These are phyloP conservation scores for Phyllosticta paracitricarpa DNA, from an alignment of 2,329 filamentous ascomycete genomes.

Conservation along the genomic window DNA sequence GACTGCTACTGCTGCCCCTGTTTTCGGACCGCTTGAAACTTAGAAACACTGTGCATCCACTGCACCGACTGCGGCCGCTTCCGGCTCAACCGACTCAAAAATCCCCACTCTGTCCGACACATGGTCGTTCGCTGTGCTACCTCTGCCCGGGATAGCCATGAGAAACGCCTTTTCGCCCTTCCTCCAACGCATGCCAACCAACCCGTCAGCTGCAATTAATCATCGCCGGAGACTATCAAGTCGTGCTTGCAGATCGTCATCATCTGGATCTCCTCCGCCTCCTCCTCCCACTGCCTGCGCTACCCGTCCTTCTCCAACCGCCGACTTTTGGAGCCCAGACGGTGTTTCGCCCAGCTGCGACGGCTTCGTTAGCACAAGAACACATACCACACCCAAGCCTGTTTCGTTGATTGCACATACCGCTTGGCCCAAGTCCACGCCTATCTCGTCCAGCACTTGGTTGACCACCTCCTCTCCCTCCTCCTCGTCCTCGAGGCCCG, in stretches of 20 bases:
- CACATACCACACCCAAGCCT: not conserved
- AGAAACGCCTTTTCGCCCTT: constrained; percentile 7
- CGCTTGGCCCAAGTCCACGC: constrained; percentile 79
- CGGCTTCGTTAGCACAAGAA: constrained; percentile 12
- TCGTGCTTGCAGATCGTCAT: constrained; percentile 88
- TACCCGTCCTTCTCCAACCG: constrained; percentile 64
- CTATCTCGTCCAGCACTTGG: constrained; percentile 93
- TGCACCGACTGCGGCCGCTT: not conserved
- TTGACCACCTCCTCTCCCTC: constrained; percentile 96
- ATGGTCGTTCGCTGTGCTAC: not conserved
- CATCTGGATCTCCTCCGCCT: constrained; percentile 46
- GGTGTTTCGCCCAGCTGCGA: constrained; percentile 83
- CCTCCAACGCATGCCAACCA: not conserved
- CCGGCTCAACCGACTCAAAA: not conserved
- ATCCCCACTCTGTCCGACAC: not conserved
- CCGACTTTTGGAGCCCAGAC: constrained; percentile 64
- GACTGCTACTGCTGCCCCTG: not conserved
- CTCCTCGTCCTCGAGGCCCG: constrained; percentile 81
- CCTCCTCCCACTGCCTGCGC: constrained; percentile 71
- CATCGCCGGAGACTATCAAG: constrained; percentile 70
- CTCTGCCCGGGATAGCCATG: constrained; percentile 7
- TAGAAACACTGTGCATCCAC: not conserved
- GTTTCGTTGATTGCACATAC: constrained; percentile 42
- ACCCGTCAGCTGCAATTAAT: not conserved
- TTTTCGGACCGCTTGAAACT: not conserved